phyloP scores from a whole-genome alignment of 805 yeast species.

The Candida orba region DNA sequence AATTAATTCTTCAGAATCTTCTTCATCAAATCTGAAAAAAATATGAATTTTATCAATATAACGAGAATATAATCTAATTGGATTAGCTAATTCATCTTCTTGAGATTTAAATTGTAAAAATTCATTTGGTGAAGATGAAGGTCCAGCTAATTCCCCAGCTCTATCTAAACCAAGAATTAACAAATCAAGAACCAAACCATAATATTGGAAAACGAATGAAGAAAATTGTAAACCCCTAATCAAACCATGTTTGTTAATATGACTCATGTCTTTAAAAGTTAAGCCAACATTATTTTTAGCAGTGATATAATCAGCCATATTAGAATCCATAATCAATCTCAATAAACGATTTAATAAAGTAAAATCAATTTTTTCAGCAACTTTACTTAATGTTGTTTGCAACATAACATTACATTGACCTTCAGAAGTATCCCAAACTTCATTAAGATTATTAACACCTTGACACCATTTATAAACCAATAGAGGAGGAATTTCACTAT shows the following conservation, averaged over 20 bases:
- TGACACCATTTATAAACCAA: slow-evolving; percentile 92
- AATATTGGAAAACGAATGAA: slow-evolving; percentile 82
- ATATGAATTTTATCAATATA: slow-evolving; percentile 79
- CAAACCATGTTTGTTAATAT: slow-evolving; percentile 82
- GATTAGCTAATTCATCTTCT: slow-evolving; percentile 58
- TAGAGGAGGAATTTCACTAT: slow-evolving; percentile 87
- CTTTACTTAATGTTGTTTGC: slow-evolving; percentile 62
- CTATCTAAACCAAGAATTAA: slow-evolving; percentile 79
- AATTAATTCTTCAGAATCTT: slow-evolving; percentile 68
- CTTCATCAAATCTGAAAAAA: slow-evolving; percentile 64
- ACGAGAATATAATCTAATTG: slow-evolving; percentile 74
- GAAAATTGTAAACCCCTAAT: slow-evolving; percentile 87
- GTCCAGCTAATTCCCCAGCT: slow-evolving; percentile 83
- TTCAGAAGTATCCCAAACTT: slow-evolving; percentile 70
- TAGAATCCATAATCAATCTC: slow-evolving; percentile 77
- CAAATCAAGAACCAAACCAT: slow-evolving; percentile 79
- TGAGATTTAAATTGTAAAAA: slow-evolving; percentile 62
- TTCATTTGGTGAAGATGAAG: slow-evolving; percentile 62
- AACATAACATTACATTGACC: slow-evolving; percentile 81
- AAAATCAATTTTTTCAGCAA: slow-evolving; percentile 83
- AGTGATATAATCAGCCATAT: slow-evolving; percentile 89
- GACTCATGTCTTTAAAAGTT: slow-evolving; percentile 91
- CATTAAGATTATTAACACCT: slow-evolving; percentile 71
- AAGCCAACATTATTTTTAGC: slow-evolving; percentile 81
- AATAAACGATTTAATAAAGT: slow-evolving; percentile 78